Evolutionary conservation across 1,139 yeast species (phyloP).

Genomic region (Debaryomyces coudertii): DNA sequence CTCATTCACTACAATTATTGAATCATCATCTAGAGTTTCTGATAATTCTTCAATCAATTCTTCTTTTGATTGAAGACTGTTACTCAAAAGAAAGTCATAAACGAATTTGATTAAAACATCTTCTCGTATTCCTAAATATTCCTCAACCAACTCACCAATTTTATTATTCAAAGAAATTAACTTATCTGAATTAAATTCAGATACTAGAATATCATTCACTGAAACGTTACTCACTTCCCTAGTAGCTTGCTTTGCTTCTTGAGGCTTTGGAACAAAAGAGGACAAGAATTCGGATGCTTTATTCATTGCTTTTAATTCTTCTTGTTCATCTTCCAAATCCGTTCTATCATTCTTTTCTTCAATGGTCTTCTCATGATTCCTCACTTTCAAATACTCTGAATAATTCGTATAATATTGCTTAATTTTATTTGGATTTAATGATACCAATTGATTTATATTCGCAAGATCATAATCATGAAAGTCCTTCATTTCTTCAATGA

Average conservation of each 20-base stretch:
- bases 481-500: conserved; percentile 36
- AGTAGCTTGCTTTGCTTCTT: neutral
- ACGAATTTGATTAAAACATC: conserved; percentile 51
- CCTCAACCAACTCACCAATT: conserved; percentile 49
- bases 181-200: conserved; percentile 19
- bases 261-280: conserved; percentile 1
- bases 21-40: conserved; percentile 62
- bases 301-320: conserved; percentile 3
- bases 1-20: conserved; percentile 46
- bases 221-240: neutral
- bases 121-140: conserved; percentile 56
- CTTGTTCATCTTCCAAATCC: conserved; percentile 31
- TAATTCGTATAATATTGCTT: conserved; percentile 39
- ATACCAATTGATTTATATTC: conserved; percentile 1
- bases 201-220: conserved; percentile 11
- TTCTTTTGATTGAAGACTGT: conserved; percentile 30
- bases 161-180: conserved; percentile 30
- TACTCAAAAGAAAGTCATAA: conserved; percentile 35
- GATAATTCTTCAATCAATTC: conserved; percentile 46
- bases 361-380: conserved; percentile 30
- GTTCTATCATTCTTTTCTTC: conserved; percentile 41
- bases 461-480: conserved; percentile 22
- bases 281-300: conserved; percentile 3
- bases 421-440: conserved; percentile 10
- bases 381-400: conserved; percentile 38